phyloP scores from a whole-genome alignment of 2,329 filamentous ascomycete species.

The Penicillium sp. region DNA sequence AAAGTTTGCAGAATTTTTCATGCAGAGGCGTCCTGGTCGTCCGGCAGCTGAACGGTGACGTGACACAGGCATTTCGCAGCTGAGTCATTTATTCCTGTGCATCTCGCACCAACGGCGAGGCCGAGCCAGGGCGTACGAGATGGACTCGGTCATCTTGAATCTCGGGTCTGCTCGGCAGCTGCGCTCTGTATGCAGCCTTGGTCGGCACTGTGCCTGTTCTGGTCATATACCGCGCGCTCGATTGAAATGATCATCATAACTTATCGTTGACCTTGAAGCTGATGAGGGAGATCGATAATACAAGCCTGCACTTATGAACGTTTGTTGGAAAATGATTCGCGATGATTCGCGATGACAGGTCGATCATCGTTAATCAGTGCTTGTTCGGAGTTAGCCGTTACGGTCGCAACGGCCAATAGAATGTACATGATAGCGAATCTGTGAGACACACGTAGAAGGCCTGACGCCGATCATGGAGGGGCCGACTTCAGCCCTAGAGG shows the following conservation, averaged over 20 bases:
- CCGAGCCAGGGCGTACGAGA: neutral
- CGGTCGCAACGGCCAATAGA: neutral
- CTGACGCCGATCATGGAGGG: neutral
- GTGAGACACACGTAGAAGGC: neutral
- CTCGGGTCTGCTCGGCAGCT: neutral
- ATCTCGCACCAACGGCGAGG: neutral
- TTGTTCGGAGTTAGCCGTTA: neutral
- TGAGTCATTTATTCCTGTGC: neutral
- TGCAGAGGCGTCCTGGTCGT: neutral
- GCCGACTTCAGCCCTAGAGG: neutral
- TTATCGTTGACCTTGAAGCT: neutral
- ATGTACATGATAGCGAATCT: neutral
- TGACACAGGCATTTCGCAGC: neutral
- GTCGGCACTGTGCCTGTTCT: neutral
- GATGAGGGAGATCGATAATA: neutral
- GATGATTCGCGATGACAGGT: no score
- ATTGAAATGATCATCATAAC: no score
- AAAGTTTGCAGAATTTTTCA: neutral
- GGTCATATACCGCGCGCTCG: neutral
- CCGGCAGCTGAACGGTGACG: neutral
- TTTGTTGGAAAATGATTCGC: no score
- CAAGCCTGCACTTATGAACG: neutral
- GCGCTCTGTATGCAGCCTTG: no score
- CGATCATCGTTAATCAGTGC: neutral
- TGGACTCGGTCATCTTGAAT: neutral